phyloP scores from a whole-genome alignment of 768 basidiomycete species.

The Sarcodon aspratus region DNA sequence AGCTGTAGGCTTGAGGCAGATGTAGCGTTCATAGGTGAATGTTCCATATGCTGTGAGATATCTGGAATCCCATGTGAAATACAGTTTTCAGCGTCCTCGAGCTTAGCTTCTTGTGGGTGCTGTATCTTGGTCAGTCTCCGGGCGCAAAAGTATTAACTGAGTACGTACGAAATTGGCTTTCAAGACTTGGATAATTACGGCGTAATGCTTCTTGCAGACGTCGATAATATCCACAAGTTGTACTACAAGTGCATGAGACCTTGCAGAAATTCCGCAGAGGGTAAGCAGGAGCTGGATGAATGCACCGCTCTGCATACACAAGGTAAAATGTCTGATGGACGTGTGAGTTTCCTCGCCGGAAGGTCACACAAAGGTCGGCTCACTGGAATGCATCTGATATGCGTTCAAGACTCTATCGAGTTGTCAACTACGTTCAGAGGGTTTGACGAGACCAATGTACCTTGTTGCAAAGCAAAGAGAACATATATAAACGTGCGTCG shows the following conservation, averaged over 20 bases:
- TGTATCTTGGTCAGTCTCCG: too few species aligned
- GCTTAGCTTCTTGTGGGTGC: too few species aligned
- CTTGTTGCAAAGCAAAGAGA: constrained; percentile 31
- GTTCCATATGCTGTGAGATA: too few species aligned
- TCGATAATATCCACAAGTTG: not conserved
- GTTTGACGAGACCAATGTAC: constrained; percentile 19
- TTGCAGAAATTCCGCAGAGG: constrained; percentile 16
- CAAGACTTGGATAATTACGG: not conserved
- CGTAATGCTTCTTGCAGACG: not conserved
- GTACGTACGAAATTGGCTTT: too few species aligned
- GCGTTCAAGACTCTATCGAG: constrained; percentile 31
- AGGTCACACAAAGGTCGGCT: constrained; percentile 5
- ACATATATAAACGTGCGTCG: constrained; percentile 23
- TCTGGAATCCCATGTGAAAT: too few species aligned
- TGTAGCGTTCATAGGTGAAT: too few species aligned
- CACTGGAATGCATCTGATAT: constrained; percentile 46
- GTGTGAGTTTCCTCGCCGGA: not conserved
- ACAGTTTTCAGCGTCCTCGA: too few species aligned
- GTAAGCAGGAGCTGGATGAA: constrained; percentile 61
- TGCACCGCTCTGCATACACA: constrained; percentile 60
- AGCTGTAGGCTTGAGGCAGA: too few species aligned
- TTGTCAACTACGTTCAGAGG: not conserved
- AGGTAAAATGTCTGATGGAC: constrained; percentile 39
- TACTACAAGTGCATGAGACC: not conserved
- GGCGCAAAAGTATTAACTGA: too few species aligned